Conservation (phyloP, 148 eudicot species). For the Dianthus caryophyllus region DNA sequence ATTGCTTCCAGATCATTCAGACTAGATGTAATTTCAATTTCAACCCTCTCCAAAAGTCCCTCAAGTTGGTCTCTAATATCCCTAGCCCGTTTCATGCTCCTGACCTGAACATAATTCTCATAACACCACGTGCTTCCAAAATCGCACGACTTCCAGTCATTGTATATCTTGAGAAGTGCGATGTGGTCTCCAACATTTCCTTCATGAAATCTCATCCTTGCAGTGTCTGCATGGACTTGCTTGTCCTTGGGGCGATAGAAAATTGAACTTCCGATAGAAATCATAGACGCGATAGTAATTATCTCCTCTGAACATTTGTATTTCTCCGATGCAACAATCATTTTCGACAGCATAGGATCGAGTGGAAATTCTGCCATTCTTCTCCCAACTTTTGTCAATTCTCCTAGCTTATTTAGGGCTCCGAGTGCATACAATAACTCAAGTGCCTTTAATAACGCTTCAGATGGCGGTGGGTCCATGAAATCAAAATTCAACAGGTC, state of each 20-base stretch:
- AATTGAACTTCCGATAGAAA: slow-evolving; percentile 70
- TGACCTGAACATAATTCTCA: slow-evolving; percentile 77
- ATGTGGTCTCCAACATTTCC: slow-evolving; percentile 77
- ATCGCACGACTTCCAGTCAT: slow-evolving; percentile 68
- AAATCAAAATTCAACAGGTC: slow-evolving; percentile 70
- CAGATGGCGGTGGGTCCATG: slow-evolving; percentile 81
- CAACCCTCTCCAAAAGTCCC: slow-evolving; percentile 87
- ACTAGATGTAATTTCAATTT: slow-evolving; percentile 63
- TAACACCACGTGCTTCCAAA: slow-evolving; percentile 67
- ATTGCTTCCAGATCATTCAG: slow-evolving; percentile 68
- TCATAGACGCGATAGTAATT: slow-evolving; percentile 72
- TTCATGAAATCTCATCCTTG: slow-evolving; percentile 62
- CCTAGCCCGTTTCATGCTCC: slow-evolving; percentile 94
- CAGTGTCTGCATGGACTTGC: slow-evolving; percentile 67
- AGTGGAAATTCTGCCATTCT: slow-evolving; percentile 81
- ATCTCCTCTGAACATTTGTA: slow-evolving; percentile 63
- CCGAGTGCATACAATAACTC: slow-evolving; percentile 60
- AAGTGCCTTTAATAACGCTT: slow-evolving; percentile 63
- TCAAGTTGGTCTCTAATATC: slow-evolving; percentile 89
- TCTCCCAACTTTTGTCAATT: slow-evolving; percentile 66
- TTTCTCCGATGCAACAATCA: slow-evolving; percentile 64
- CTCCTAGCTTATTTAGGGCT: slow-evolving; percentile 61
- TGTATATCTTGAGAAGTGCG: slow-evolving; percentile 74
- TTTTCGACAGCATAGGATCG: slow-evolving; percentile 75
- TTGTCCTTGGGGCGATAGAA: slow-evolving; percentile 81